Base-by-base conservation (phyloP, 345 rosid genomes). In the Gossypium raimondii region DNA sequence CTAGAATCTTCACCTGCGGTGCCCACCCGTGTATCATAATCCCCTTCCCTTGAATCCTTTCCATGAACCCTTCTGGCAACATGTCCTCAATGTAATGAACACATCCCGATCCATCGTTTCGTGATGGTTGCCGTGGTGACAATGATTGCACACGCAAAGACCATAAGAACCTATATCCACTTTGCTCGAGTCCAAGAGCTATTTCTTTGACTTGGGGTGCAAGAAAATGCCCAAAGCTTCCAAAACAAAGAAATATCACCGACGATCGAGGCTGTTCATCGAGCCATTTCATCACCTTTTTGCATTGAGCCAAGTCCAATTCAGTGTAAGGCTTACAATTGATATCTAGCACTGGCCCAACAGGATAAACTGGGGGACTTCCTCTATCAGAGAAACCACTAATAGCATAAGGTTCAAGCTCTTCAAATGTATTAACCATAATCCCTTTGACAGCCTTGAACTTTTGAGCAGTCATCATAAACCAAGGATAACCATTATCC, bases 221-320 rank as follows among this genome's bases (percentile, higher is more conserved):
- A 0, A 83, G 77, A 73, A 85, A 29, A 29, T 0, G 38, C 38
- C 38, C 90, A 57, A 78, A 72, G 76, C 89, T 89, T n/a, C 91
- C 89, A 47, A 87, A 89, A 64, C 91, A 89, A 2, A 89, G 70
- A 51, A 51, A 51, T 16, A 84, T 76, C 22, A 85, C 76, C 0
- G 84, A 84, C 16, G 82, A 69, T 29, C 4, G 6, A 29, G 38
- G 38, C 38, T 29, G 38, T 78, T 79, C 77, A 17, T 83, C 81
- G 1, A 89, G 86, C 91, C 93, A 87, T 56, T 11, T 74, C 68
- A 81, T 51, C 76, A 86, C 73, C 64, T 61, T 53, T 2, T 61
- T 50, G 11, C 64, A 43, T 2, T 67, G 68, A 14, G 55, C 55
- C 18, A 51, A 51, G 12, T 82, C 84, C 9, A 29, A 61, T 20